phyloP scores from a whole-genome alignment of 148 eudicot genomes.

The Rhododendron griersonianum region DNA sequence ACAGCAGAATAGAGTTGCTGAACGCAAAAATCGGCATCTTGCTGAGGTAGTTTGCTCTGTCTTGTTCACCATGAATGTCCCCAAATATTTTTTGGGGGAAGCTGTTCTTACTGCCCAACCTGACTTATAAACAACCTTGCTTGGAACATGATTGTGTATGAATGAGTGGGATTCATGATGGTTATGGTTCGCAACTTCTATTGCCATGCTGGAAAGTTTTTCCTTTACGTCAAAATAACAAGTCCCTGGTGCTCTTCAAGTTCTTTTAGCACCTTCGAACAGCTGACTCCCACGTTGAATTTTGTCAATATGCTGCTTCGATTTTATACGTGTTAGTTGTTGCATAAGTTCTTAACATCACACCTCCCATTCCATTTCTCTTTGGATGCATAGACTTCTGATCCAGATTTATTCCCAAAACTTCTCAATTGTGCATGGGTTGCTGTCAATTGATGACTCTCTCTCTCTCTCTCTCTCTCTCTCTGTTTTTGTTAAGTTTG shows the following conservation, averaged over 20 bases:
- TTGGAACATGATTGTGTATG: neutral
- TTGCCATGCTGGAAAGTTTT: neutral
- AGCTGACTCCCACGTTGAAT: neutral
- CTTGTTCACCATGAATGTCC: no score
- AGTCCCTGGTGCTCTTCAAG: neutral
- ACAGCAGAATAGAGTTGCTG: no score
- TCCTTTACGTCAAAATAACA: neutral
- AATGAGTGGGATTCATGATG: neutral
- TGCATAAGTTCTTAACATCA: neutral
- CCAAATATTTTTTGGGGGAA: no score
- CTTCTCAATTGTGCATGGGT: neutral
- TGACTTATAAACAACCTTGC: neutral
- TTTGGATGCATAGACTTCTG: neutral
- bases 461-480: neutral
- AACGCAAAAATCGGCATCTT: no score
- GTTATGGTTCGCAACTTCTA: neutral
- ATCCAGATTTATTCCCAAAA: neutral
- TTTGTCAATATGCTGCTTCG: neutral
- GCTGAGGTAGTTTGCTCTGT: no score
- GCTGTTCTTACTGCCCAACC: neutral
- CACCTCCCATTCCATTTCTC: neutral
- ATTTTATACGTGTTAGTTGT: neutral
- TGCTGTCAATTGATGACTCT: neutral
- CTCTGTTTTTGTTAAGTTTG: neutral
- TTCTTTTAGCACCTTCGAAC: neutral